These are phyloP conservation scores for Vaccinium macrocarpon DNA, from an alignment of 148 eudicot species.

Conservation along the genomic window DNA sequence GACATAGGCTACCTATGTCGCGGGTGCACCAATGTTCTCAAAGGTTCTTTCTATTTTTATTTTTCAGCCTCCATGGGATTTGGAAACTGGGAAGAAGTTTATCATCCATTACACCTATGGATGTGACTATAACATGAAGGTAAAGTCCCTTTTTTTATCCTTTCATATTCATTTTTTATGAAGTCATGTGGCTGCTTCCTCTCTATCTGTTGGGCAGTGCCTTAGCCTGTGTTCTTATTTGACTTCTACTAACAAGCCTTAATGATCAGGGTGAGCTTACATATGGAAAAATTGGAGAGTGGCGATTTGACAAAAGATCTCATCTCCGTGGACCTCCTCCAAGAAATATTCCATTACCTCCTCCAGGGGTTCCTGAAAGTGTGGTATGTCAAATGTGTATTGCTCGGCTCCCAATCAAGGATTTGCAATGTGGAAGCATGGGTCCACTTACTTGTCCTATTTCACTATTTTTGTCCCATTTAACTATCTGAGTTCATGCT, in stretches of 20 bases:
- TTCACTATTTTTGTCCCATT: not conserved
- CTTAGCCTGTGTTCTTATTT: not conserved
- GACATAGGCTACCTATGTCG: not conserved
- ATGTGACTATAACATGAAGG: conserved; percentile 93
- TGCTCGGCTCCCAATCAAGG: not conserved
- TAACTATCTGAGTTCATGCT: not conserved
- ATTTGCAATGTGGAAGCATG: not conserved
- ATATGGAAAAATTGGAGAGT: conserved; percentile 89
- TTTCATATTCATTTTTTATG: not conserved
- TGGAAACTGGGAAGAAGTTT: conserved; percentile 55
- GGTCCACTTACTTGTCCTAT: not conserved
- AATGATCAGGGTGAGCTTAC: conserved; percentile 79
- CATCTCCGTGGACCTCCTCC: conserved; percentile 87
- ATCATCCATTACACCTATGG: conserved; percentile 96
- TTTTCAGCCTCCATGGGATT: conserved; percentile 93
- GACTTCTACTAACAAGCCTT: not conserved
- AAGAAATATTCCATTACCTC: conserved; percentile 70
- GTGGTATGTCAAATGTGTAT: conserved; percentile 80
- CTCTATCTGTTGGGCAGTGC: not conserved
- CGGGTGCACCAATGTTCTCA: not conserved
- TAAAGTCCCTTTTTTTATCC: conserved; percentile 21
- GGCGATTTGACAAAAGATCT: conserved; percentile 94
- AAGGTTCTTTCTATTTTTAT: conserved; percentile 2
- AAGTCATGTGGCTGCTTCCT: not conserved
- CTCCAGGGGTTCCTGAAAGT: conserved; percentile 98